Base-by-base conservation (phyloP, 1,284 basidiomycete genomes). In the Erythrobasidium hasegawianum region DNA sequence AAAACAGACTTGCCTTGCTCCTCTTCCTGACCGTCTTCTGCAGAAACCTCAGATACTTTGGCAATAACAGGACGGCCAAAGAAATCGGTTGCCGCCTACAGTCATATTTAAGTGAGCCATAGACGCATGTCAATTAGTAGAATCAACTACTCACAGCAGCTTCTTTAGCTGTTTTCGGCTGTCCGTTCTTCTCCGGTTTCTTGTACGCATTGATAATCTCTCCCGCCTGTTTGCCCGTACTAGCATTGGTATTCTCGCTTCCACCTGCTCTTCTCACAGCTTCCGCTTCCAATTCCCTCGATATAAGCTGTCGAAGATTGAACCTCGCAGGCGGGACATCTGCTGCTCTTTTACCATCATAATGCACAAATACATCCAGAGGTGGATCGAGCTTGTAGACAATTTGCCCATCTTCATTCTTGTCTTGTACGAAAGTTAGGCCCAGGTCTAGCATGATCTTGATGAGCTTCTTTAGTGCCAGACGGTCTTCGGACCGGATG, bases 351-450 rank as follows among this genome's bases (percentile, higher is more conserved):
- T 92, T 96, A 16, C 90, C 92, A 54, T 97, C 95, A 74, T 96
- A 98, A 24, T 92, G 93, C 55, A 95, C 83, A 76, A 97, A 97
- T 29, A 94, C 88, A 76, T 99, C 96, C 66, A 98, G 86, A 1
- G 94, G 88, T 40, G 96, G 96, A 71, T 98, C 94, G 39, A 98
- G 84, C 60, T 90, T 84, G 80, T 95, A 97, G 62, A 88, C 84
- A 45, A 93, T 78, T 74, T 91, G 88, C 0, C 95, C 95, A 71
- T 97, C 94, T 71, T 97, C 94, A 26, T 82, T 82, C 76, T 87
- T 87, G 76, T 97, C 94, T 76, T 88, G 89, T 49, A 91, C 82
- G 77, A 97, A 98, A n/a, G 85, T 83, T 61, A 98, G 79, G 57
- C 90, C 89, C 57, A 95, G 81, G 1, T 86, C 81, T 16, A 90